A percentile compares a stretch with the other conserved stretches of the same genome.
These are phyloP conservation scores for Dicorynia guianensis DNA, from an alignment of 306 rosid species.

Conservation along the genomic window DNA sequence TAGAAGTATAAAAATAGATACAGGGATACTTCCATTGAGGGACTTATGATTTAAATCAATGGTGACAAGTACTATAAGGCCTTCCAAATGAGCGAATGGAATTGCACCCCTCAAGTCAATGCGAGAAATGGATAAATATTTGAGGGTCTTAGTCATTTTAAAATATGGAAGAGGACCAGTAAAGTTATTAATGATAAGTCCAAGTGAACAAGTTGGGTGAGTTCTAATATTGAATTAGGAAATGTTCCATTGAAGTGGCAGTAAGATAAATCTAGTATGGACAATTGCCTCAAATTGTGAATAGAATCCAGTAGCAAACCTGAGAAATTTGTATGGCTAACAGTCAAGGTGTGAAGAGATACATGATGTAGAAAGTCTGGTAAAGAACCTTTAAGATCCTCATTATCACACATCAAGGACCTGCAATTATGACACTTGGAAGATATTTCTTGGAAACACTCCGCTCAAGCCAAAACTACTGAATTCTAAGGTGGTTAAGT, in stretches of 20 bases:
- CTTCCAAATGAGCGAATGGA: slow-evolving; percentile 4
- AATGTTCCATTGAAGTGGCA: too few species aligned
- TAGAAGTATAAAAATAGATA: neutral
- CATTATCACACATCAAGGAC: neutral
- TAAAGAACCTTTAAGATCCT: neutral
- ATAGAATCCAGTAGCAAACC: too few species aligned
- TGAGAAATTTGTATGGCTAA: too few species aligned
- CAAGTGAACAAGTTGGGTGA: too few species aligned
- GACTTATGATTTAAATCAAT: accelerated
- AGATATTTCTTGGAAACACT: slow-evolving; percentile 14
- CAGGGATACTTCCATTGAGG: too few species aligned
- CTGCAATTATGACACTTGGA: neutral
- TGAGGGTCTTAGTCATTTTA: neutral
- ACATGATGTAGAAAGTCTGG: too few species aligned
- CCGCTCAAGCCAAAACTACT: neutral
- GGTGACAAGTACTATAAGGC: neutral
- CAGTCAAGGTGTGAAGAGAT: too few species aligned
- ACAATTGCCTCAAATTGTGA: too few species aligned
- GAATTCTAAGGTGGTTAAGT: neutral
- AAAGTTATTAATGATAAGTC: neutral
- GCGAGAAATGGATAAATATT: neutral
- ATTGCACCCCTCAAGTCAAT: neutral
- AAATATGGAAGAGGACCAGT: slow-evolving; percentile 9
- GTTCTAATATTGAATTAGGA: too few species aligned
- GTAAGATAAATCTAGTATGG: too few species aligned